Percentiles rank a stretch among this genome's conserved stretches.
Conservation (phyloP, 176 grass and related monocot genomes). For the Olyra latifolia region DNA sequence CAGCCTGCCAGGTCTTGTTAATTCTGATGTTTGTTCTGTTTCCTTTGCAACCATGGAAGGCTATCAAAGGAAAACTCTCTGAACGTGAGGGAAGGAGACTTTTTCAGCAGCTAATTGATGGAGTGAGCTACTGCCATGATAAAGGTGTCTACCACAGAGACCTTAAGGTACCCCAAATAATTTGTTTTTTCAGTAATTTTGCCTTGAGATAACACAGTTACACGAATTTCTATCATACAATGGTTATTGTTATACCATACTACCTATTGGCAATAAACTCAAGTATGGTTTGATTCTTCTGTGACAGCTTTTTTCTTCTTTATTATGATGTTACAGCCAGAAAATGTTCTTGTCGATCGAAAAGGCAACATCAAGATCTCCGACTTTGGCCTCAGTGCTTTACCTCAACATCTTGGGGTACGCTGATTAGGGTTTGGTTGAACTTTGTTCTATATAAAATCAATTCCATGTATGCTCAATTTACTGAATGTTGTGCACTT, state of each 20-base stretch:
- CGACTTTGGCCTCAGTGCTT: constrained; percentile 78
- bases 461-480: background rate
- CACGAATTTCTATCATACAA: background rate
- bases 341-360: constrained; percentile 80
- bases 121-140: constrained; percentile 77
- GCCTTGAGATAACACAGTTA: background rate
- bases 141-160: constrained; percentile 89
- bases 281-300: constrained; percentile 29
- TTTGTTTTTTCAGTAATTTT: background rate
- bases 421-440: background rate
- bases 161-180: constrained; percentile 51
- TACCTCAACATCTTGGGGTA: constrained; percentile 81
- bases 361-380: constrained; percentile 83
- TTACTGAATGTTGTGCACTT: background rate
- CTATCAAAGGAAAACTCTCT: constrained; percentile 50
- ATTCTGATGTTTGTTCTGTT: background rate
- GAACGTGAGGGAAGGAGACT: constrained; percentile 62
- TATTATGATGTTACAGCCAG: constrained; percentile 57
- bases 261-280: constrained; percentile 7
- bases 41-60: constrained; percentile 39
- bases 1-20: background rate
- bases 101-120: constrained; percentile 87
- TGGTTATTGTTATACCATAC: background rate
- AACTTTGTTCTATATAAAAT: background rate
- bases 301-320: constrained; percentile 45